Evolutionary conservation across 768 basidiomycete species (phyloP).

Genomic region (Collybia sordida): DNA sequence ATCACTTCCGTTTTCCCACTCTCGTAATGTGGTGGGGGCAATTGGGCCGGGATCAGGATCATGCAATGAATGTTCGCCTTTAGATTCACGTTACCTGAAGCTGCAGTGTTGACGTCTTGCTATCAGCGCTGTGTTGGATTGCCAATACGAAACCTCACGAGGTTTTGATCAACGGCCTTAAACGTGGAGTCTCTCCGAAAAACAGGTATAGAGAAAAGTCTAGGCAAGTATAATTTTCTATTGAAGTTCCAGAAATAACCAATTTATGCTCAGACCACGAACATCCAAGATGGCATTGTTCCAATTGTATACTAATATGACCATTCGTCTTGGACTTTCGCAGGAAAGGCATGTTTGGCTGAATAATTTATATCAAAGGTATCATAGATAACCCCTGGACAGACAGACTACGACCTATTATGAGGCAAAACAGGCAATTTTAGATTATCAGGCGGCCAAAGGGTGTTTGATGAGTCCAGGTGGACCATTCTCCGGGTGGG

Average conservation of each 20-base stretch:
- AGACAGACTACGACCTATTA: constrained; percentile 37
- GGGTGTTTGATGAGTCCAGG: constrained; percentile 37
- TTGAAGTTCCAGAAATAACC: not conserved
- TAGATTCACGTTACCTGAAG: not conserved
- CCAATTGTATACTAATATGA: constrained; percentile 35
- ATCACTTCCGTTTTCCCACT: constrained; percentile 55
- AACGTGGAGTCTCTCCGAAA: constrained; percentile 74
- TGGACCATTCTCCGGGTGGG: constrained; percentile 64
- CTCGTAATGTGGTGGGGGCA: constrained; percentile 34
- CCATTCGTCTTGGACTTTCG: constrained; percentile 12
- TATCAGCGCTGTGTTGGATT: constrained; percentile 69
- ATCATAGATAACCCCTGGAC: not conserved
- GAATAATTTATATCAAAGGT: not conserved
- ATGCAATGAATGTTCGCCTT: constrained; percentile 66
- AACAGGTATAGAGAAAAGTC: constrained; percentile 62
- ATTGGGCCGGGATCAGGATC: constrained; percentile 35
- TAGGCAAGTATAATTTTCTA: constrained; percentile 38
- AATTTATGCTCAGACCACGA: constrained; percentile 38
- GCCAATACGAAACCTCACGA: constrained; percentile 54
- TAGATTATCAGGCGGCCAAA: constrained; percentile 55
- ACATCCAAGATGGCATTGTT: constrained; percentile 57
- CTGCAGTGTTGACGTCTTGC: not conserved
- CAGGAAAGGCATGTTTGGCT: constrained; percentile 11
- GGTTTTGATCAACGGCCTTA: constrained; percentile 77
- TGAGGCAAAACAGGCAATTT: constrained; percentile 38